Evolutionary conservation across 768 basidiomycete species (phyloP), one percentile per base, ranked within the genome.

Genomic region (Hericium erinaceus): DNA sequence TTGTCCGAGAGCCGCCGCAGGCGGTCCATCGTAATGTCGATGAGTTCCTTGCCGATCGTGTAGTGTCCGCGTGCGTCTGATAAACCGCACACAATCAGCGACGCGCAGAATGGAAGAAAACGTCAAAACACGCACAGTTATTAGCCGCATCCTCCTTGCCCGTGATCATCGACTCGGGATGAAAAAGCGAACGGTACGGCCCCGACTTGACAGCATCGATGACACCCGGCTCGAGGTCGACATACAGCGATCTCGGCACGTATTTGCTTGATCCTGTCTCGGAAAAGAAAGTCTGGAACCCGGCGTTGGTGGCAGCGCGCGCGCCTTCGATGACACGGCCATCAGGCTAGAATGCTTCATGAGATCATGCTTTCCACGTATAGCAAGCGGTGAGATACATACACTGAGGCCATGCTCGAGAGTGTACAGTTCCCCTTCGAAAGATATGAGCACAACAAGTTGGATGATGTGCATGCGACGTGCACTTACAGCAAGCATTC

Each of bases 61-160:
- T 97, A 97, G 73, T 98, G 95, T 62, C 95, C 95, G 72, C 95
- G 94, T 60, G 95, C 94, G 73, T 97, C 94, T 95, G 64, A 57
- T 58, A 39, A 40, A 2, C 49, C 26, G 50, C 49, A 56, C 41
- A 22, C 15, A 16, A 18, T 52, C 16, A 60, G 51, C 22, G 7
- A 20, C 10, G 4, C 28, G 63, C 60, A 54, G 61, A 56, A 39
- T 59, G 48, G 9, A 13, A 22, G 59, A 40, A 39, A 46, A 52
- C 20, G 33, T 12, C 11, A 53, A 57, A 58, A 20, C n/a, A 72
- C 83, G 70, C 70, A 94, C 94, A 99, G 73, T 99, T 99, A 80
- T 97, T 99, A 63, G 95, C 95, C 52, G 95, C 95, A 67, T 99
- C 95, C 77, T 99, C 95, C 76, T 98, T 98, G 68, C 95, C 95